Percentiles rank a stretch among this genome's conserved stretches.
phyloP scores from a whole-genome alignment of 169 alveolate species.

The Fabrea salina region DNA sequence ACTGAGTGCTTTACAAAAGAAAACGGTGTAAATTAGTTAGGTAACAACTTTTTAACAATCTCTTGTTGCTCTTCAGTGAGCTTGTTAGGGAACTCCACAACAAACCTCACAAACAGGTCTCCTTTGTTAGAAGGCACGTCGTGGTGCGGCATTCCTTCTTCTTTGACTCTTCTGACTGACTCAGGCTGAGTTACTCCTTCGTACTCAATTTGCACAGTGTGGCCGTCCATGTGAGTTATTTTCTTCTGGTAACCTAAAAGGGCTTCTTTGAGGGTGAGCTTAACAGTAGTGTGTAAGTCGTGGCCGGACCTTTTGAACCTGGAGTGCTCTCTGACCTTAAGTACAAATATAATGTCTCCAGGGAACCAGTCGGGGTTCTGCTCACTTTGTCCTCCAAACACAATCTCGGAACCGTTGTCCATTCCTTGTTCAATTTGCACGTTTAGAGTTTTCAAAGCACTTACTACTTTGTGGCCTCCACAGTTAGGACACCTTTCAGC shows the following conservation, averaged over 20 bases:
- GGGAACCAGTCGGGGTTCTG: conserved; percentile 71
- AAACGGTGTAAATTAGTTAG: not conserved
- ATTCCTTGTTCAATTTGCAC: conserved; percentile 69
- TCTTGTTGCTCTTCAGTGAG: conserved; percentile 51
- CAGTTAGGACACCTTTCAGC: conserved; percentile 61
- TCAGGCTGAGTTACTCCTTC: conserved; percentile 68
- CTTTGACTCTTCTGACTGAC: conserved; percentile 55
- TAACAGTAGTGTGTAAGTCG: conserved; percentile 46
- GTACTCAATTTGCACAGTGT: conserved; percentile 58
- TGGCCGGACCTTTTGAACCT: conserved; percentile 60
- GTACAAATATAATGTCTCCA: conserved; percentile 68
- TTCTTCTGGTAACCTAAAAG: conserved; percentile 64
- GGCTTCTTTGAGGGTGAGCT: conserved; percentile 68
- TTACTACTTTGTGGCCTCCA: conserved; percentile 64
- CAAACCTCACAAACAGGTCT: conserved; percentile 54
- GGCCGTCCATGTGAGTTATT: conserved; percentile 65
- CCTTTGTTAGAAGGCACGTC: conserved; percentile 66
- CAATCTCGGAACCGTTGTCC: conserved; percentile 65
- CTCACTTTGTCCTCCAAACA: conserved; percentile 66
- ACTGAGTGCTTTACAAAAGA: too few relatives aligned
- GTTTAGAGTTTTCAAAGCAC: conserved; percentile 49
- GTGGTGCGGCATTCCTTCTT: conserved; percentile 79
- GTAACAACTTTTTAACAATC: not conserved
- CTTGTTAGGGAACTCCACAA: conserved; percentile 52
- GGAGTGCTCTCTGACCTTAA: conserved; percentile 44